phyloP scores from a whole-genome alignment of 116 monocot species.

The Cymodocea nodosa region DNA sequence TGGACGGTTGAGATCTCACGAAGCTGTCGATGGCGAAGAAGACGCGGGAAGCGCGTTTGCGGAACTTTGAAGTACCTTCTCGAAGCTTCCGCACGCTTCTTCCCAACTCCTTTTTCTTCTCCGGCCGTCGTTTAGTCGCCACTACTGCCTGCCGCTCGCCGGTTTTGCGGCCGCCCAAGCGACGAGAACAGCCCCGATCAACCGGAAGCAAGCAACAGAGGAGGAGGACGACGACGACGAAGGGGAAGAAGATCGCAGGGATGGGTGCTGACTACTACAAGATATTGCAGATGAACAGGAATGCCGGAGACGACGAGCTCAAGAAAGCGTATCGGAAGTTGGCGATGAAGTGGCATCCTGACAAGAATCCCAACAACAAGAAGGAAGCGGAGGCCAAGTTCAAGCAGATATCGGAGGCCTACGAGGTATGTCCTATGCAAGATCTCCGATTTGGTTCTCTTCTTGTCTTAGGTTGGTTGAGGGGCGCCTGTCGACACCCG shows the following conservation, averaged over 20 bases:
- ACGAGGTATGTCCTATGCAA: conserved; percentile 22
- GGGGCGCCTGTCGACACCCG: no score
- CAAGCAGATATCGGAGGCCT: conserved; percentile 72
- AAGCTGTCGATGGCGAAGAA: no score
- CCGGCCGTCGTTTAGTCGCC: no score
- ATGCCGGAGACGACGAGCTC: conserved; percentile 52
- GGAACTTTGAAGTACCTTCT: no score
- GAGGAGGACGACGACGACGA: no score
- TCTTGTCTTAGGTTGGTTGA: neutral
- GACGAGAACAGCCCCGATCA: neutral
- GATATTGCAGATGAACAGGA: conserved; percentile 20
- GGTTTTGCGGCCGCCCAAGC: neutral
- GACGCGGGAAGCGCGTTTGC: no score
- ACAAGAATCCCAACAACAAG: conserved; percentile 64
- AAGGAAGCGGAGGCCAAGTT: conserved; percentile 61
- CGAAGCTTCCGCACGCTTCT: no score
- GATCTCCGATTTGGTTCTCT: neutral
- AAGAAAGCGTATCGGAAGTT: conserved; percentile 62
- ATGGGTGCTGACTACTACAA: conserved; percentile 38
- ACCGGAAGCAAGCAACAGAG: neutral
- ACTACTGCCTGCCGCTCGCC: no score
- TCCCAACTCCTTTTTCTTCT: no score
- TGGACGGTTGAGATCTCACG: no score
- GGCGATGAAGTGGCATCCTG: conserved; percentile 76
- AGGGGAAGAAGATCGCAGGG: neutral